Conservation (phyloP, 768 basidiomycete species). For the Mycena vulgaris region DNA sequence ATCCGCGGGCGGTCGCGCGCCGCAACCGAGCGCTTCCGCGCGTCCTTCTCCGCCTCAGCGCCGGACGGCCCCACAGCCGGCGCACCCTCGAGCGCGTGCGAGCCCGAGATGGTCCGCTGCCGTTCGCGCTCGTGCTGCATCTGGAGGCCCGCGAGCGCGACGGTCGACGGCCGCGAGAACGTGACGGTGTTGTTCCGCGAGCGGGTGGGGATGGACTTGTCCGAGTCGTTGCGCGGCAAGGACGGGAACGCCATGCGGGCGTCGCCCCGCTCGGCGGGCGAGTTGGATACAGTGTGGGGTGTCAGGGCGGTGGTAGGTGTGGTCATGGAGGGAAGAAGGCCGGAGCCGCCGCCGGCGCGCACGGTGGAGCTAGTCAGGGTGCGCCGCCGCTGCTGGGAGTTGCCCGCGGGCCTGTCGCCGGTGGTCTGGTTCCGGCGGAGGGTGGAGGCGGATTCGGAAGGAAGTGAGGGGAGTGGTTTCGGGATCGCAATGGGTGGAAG, state of each 20-base stretch:
- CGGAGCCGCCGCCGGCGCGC: slow-evolving; percentile 46
- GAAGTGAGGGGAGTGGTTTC: slow-evolving; percentile 70
- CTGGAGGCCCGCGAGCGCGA: slow-evolving; percentile 69
- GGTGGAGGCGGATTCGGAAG: slow-evolving; percentile 65
- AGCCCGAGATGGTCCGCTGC: slow-evolving; percentile 49
- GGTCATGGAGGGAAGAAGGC: slow-evolving; percentile 66
- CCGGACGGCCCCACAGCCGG: slow-evolving; percentile 47
- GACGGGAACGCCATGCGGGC: slow-evolving; percentile 43
- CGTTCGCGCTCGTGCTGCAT: slow-evolving; percentile 62
- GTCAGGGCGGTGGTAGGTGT: slow-evolving; percentile 79
- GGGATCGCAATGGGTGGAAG: slow-evolving; percentile 69
- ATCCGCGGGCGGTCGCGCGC: slow-evolving; percentile 54
- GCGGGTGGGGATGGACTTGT: slow-evolving; percentile 47
- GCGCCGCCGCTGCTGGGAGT: slow-evolving; percentile 46
- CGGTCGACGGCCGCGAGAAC: slow-evolving; percentile 75
- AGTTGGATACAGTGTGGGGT: slow-evolving; percentile 72
- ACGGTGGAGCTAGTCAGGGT: slow-evolving; percentile 53
- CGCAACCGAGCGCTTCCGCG: slow-evolving; percentile 55
- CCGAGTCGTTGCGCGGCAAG: slow-evolving; percentile 65
- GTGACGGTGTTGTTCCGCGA: slow-evolving; percentile 65
- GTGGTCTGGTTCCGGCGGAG: slow-evolving; percentile 37
- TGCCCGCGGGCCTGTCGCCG: slow-evolving; percentile 24
- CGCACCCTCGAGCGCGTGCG: slow-evolving; percentile 42
- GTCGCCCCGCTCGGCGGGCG: slow-evolving; percentile 47
- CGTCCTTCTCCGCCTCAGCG: slow-evolving; percentile 67